Conservation (phyloP, 2,329 filamentous ascomycete genomes). For the Cladobotryum protrusum region DNA sequence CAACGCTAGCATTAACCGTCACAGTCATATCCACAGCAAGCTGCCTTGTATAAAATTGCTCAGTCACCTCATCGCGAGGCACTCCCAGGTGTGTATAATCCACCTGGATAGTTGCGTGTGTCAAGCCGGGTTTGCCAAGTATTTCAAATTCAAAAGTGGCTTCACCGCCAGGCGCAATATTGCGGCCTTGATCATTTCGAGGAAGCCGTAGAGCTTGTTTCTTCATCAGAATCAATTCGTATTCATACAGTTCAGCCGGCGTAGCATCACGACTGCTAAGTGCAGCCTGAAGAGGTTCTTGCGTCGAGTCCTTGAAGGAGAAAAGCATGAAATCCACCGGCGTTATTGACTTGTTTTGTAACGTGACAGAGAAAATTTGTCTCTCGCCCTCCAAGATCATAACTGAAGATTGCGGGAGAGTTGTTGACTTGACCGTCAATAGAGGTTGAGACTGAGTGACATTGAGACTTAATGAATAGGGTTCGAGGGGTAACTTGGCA, state of each 20-base stretch:
- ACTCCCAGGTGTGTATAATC: conserved; percentile 81
- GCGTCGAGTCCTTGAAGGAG: conserved; percentile 84
- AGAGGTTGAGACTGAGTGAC: conserved; percentile 77
- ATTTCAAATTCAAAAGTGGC: conserved; percentile 77
- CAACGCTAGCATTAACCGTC: conserved; percentile 87
- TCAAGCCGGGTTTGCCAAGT: conserved; percentile 77
- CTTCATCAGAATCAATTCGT: conserved; percentile 71
- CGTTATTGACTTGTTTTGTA: conserved; percentile 72
- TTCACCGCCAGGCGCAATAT: conserved; percentile 61
- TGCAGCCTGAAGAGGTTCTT: conserved; percentile 67
- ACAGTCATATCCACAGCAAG: conserved; percentile 74
- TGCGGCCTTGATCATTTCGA: conserved; percentile 45
- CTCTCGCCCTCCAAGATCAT: conserved; percentile 92
- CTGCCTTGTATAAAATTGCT: conserved; percentile 78
- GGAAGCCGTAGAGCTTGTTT: conserved; percentile 61
- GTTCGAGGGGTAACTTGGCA: conserved; percentile 36
- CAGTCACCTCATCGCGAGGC: conserved; percentile 58
- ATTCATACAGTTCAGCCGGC: conserved; percentile 75
- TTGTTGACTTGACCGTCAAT: conserved; percentile 67
- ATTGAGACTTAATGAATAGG: conserved; percentile 54
- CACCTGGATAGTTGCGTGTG: conserved; percentile 71
- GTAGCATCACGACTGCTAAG: conserved; percentile 71
- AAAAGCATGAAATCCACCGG: conserved; percentile 80
- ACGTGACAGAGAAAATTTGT: conserved; percentile 67
- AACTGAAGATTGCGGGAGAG: conserved; percentile 73